Conservation (phyloP, 2,329 filamentous ascomycete genomes). For the Penicillium nordicum region DNA sequence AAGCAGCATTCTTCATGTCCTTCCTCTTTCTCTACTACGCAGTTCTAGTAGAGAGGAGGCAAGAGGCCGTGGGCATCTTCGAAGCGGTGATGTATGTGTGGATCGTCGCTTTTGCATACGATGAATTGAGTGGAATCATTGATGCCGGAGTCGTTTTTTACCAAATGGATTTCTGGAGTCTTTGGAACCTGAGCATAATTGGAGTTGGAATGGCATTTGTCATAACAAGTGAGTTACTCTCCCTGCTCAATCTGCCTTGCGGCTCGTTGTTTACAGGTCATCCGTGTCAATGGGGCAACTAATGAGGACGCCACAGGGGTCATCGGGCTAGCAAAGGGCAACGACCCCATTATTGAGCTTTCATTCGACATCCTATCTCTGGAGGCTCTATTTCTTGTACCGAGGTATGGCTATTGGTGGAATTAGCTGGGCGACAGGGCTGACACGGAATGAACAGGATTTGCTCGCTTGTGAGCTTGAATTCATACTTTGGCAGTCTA, state of each 20-base stretch:
- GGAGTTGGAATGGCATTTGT: conserved; percentile 69
- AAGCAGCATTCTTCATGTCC: conserved; percentile 73
- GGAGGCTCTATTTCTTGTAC: conserved; percentile 85
- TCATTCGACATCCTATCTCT: conserved; percentile 87
- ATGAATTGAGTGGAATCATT: conserved; percentile 78
- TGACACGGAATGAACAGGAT: conserved; percentile 52
- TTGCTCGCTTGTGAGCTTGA: conserved; percentile 80
- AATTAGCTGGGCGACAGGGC: conserved; percentile 5
- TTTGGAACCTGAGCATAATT: conserved; percentile 72
- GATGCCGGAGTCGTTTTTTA: conserved; percentile 88
- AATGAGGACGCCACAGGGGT: conserved; percentile 49
- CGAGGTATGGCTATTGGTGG: conserved; percentile 46
- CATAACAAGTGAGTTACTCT: conserved; percentile 59
- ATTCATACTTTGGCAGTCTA: conserved; percentile 71
- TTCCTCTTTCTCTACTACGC: conserved; percentile 80
- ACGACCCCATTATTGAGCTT: conserved; percentile 64
- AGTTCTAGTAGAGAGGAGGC: conserved; percentile 73
- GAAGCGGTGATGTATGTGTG: conserved; percentile 78
- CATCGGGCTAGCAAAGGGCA: conserved; percentile 61
- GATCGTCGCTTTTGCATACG: conserved; percentile 83
- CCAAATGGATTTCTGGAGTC: conserved; percentile 75
- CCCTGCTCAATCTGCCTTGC: conserved; percentile 21
- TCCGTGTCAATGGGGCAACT: conserved; percentile 1
- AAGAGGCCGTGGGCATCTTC: conserved; percentile 60
- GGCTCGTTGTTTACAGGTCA: conserved; percentile 2